Evolutionary conservation across 331 rosid genomes (phyloP).

Genomic region (Phaseolus coccineus): DNA sequence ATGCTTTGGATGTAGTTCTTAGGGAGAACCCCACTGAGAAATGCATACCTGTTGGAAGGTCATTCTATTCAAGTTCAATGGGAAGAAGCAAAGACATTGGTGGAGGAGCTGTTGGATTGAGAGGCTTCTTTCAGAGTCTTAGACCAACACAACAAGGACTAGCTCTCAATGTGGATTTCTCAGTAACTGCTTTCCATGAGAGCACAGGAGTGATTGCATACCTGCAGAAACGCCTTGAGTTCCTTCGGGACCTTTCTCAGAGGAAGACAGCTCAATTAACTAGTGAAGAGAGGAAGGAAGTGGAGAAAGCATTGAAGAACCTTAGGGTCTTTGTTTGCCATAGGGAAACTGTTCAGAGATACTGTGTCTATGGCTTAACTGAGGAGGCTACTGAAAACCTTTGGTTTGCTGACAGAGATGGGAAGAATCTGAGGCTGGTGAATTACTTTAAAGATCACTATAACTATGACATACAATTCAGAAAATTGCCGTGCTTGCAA

Average conservation of each 20-base stretch:
- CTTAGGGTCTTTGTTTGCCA: constrained; percentile 95
- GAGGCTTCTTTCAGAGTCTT: constrained; percentile 99
- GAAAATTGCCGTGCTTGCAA: constrained; percentile 92
- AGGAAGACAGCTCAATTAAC: constrained; percentile 68
- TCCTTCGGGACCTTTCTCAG: constrained; percentile 81
- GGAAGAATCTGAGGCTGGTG: constrained; percentile 79
- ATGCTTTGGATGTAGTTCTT: constrained; percentile 92
- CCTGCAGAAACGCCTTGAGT: constrained; percentile 90
- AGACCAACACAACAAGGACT: constrained; percentile 97
- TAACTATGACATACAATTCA: constrained; percentile 86
- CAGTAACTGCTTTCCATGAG: constrained; percentile 95
- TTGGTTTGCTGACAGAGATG: constrained; percentile 91
- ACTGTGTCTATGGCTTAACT: constrained; percentile 85
- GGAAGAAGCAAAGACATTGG: constrained; percentile 91
- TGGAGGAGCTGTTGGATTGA: constrained; percentile 93
- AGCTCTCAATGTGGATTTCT: constrained; percentile 90
- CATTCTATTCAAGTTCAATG: constrained; percentile 80
- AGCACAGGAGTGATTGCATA: constrained; percentile 89
- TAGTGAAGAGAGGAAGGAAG: constrained; percentile 79
- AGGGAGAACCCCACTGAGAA: constrained; percentile 89
- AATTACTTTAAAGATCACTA: constrained; percentile 93
- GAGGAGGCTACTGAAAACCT: constrained; percentile 90
- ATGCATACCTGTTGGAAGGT: constrained; percentile 84
- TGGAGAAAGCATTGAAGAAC: constrained; percentile 88
- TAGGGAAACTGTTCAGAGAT: constrained; percentile 92